Conservation (phyloP, 2,329 filamentous ascomycete species). For the Chrysosphaeria jannelii region DNA sequence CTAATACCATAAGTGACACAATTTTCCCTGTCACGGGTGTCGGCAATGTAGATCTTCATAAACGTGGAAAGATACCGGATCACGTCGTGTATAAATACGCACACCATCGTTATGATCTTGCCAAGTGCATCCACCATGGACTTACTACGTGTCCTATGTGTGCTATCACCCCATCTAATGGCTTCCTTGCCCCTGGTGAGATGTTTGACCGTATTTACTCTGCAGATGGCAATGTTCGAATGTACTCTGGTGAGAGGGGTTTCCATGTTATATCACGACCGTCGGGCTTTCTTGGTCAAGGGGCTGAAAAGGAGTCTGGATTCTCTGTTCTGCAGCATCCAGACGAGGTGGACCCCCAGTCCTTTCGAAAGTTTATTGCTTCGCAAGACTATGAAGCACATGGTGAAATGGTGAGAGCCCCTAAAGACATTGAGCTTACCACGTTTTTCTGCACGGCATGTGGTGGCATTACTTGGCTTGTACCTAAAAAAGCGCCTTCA, state of each 20-base stretch:
- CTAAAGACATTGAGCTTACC: background rate
- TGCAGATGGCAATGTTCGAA: no score
- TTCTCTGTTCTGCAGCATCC: slow-evolving; percentile 2
- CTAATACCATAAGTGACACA: no score
- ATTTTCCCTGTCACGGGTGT: no score
- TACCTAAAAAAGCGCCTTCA: no score
- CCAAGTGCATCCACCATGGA: slow-evolving; percentile 1
- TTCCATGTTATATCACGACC: background rate
- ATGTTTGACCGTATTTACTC: background rate
- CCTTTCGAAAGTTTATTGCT: no score
- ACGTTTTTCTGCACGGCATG: slow-evolving; percentile 1
- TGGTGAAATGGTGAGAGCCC: no score
- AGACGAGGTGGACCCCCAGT: slow-evolving; percentile 1
- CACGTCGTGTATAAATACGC: slow-evolving; percentile 3
- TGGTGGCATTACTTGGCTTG: slow-evolving; percentile 1
- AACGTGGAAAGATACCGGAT: no score
- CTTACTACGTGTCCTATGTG: slow-evolving; percentile 3
- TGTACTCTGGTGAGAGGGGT: no score
- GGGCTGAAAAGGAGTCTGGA: background rate
- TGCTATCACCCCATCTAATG: slow-evolving; percentile 2
- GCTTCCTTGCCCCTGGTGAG: slow-evolving; percentile 2
- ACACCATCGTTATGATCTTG: background rate
- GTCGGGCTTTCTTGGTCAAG: background rate
- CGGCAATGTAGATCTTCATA: no score
- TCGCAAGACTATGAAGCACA: no score